Conservation (phyloP, 139 green algal genomes). For the Chloropicon primus region DNA sequence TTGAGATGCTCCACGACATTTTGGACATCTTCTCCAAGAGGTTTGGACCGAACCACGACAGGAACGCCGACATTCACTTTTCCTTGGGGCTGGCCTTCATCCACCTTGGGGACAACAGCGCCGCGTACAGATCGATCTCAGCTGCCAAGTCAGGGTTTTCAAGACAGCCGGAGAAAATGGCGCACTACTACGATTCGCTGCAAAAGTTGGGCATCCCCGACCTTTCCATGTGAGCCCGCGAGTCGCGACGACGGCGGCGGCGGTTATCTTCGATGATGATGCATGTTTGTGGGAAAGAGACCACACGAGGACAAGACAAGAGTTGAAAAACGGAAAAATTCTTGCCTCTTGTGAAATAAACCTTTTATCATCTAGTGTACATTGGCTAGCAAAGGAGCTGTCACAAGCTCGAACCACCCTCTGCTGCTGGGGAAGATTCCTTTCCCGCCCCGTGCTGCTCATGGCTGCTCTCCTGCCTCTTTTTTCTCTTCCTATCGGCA, state of each 20-base stretch:
- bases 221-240: neutral
- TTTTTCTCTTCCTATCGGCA: neutral
- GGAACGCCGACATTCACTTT: constrained; percentile 32
- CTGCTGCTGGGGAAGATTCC: no score
- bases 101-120: constrained; percentile 30
- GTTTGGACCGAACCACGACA: constrained; percentile 22
- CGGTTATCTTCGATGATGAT: no score
- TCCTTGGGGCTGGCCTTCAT: constrained; percentile 38
- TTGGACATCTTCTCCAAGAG: constrained; percentile 7
- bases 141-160: neutral
- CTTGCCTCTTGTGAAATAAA: no score
- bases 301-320: no score
- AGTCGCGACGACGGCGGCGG: no score
- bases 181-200: neutral
- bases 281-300: no score
- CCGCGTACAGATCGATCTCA: neutral
- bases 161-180: neutral
- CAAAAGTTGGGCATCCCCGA: neutral
- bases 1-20: constrained; percentile 60
- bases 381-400: no score
- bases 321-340: no score
- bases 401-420: no score
- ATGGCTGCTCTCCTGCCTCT: neutral
- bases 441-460: no score
- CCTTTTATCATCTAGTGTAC: no score